Conservation (phyloP, 78 protist genomes). For the Dictyostelium brefeldianum region DNA sequence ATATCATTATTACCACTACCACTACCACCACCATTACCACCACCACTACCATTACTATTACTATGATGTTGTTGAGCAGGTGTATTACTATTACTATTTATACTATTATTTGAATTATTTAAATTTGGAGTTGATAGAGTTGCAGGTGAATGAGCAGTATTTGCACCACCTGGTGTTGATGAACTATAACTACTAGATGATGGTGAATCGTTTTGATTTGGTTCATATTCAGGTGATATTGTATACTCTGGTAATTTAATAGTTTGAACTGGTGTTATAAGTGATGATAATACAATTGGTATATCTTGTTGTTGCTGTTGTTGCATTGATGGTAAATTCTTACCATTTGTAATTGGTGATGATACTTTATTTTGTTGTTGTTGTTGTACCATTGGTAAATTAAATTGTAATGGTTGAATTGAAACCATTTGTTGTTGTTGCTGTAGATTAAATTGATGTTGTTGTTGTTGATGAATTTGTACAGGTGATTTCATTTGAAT, state of each 20-base stretch:
- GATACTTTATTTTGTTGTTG: not conserved
- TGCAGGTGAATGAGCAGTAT: constrained; percentile 5
- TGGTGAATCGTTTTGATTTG: not conserved
- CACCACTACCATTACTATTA: not conserved
- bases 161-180: constrained; percentile 1
- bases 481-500: constrained; percentile 4
- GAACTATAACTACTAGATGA: not conserved
- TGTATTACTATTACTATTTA: constrained; percentile 6
- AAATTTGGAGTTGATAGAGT: not conserved
- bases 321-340: not conserved
- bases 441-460: not conserved
- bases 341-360: not conserved
- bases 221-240: constrained; percentile 14
- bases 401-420: not conserved
- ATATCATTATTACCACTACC: not conserved
- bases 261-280: not conserved
- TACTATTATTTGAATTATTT: constrained; percentile 24
- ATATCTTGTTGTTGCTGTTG: constrained; percentile 6
- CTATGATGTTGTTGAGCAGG: not conserved
- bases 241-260: constrained; percentile 18
- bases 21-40: not conserved
- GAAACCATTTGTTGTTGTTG: not conserved
- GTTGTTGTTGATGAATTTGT: not conserved
- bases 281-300: constrained; percentile 15
- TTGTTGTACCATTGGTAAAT: not conserved